These are phyloP conservation scores for Naganishia cerealis DNA, from an alignment of 1,284 basidiomycete species.

Conservation along the genomic window DNA sequence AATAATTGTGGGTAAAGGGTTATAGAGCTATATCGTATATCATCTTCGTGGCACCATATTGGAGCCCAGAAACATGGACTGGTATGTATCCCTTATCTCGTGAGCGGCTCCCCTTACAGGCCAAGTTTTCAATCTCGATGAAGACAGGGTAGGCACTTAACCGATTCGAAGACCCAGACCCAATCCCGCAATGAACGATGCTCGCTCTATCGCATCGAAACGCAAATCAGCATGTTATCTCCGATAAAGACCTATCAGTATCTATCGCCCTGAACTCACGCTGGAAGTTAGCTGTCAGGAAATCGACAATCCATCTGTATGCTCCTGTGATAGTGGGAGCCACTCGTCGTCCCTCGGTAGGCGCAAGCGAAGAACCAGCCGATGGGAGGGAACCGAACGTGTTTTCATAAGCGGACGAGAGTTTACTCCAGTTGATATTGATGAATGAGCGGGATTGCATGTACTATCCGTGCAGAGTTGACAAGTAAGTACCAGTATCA, in stretches of 20 bases:
- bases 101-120: background rate
- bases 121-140: background rate
- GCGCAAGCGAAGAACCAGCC: conserved; percentile 49
- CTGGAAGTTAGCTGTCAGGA: conserved; percentile 90
- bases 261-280: conserved; percentile 51
- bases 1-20: background rate
- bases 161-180: conserved; percentile 58
- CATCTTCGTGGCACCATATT: background rate
- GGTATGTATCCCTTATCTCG: background rate
- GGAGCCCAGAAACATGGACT: background rate
- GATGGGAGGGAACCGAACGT: conserved; percentile 67
- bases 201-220: conserved; percentile 48
- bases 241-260: background rate
- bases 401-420: conserved; percentile 65
- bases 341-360: conserved; percentile 14
- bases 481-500: background rate
- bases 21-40: conserved; percentile 5
- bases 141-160: conserved; percentile 38
- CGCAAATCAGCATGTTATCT: background rate
- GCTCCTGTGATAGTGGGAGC: conserved; percentile 67
- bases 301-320: conserved; percentile 73
- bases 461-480: conserved; percentile 60
- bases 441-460: conserved; percentile 69
- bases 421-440: conserved; percentile 74
- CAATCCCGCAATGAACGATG: conserved; percentile 59